These are phyloP conservation scores for Quercus parvula DNA, from an alignment of 306 rosid species.

Conservation along the genomic window DNA sequence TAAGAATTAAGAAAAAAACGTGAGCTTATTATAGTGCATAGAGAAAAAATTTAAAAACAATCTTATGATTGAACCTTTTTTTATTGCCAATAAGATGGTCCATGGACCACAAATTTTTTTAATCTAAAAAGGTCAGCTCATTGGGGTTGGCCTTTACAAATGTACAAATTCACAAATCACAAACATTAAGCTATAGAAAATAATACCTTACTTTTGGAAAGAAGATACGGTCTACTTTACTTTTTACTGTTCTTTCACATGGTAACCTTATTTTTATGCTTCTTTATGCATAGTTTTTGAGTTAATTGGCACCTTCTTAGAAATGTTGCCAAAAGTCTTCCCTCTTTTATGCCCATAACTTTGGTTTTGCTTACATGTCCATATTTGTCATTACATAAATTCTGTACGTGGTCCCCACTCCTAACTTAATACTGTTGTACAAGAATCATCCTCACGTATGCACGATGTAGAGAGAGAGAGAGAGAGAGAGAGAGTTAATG, in stretches of 20 bases:
- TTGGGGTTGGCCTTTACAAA: neutral
- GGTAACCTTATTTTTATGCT: slow-evolving; percentile 14
- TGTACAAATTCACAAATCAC: neutral
- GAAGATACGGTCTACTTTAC: slow-evolving; percentile 9
- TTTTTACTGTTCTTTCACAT: slow-evolving; percentile 57
- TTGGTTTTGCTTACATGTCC: slow-evolving; percentile 25
- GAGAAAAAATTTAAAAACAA: neutral
- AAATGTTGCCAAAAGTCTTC: slow-evolving; percentile 34
- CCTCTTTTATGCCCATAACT: slow-evolving; percentile 31
- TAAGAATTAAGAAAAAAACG: neutral
- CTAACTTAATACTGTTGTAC: neutral
- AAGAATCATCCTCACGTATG: too few species aligned
- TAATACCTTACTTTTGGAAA: slow-evolving; percentile 11
- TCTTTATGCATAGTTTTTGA: neutral
- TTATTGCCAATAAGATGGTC: neutral
- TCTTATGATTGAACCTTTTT: neutral
- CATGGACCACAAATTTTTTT: slow-evolving; percentile 17
- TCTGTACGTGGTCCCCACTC: slow-evolving; percentile 1
- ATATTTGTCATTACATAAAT: slow-evolving; percentile 18
- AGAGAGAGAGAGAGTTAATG: too few species aligned
- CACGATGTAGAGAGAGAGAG: too few species aligned
- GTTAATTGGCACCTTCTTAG: slow-evolving; percentile 22
- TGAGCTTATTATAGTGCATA: neutral
- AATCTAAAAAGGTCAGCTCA: slow-evolving; percentile 1
- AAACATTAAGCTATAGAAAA: neutral